Percentiles rank a stretch among this genome's conserved stretches.
Conservation (phyloP, 306 rosid genomes). For the Sesbania bispinosa region DNA sequence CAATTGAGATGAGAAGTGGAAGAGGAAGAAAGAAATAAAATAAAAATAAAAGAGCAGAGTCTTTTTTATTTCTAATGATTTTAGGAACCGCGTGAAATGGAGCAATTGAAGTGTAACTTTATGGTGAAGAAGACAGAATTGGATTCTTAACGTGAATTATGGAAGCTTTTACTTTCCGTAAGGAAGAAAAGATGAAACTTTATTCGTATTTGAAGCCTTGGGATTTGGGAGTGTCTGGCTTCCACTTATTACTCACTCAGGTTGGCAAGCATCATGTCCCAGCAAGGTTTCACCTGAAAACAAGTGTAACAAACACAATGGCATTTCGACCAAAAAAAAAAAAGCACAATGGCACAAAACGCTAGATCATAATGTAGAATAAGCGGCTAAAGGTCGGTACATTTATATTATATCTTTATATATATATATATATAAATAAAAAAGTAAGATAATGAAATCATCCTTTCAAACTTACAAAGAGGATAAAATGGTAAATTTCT, state of each 20-base stretch:
- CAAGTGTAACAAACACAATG: neutral
- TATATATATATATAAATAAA: too few species aligned
- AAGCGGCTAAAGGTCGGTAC: too few species aligned
- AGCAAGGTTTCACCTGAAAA: neutral
- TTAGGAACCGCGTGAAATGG: conserved; percentile 17
- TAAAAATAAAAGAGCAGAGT: neutral
- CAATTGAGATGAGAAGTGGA: neutral
- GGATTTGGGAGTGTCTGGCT: conserved; percentile 1
- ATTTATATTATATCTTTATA: too few species aligned
- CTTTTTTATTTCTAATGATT: conserved; percentile 16
- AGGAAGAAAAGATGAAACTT: conserved; percentile 18
- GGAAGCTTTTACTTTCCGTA: conserved; percentile 29
- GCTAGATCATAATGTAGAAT: too few species aligned
- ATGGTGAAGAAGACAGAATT: conserved; percentile 27
- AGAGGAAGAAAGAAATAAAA: neutral
- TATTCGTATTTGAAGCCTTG: conserved; percentile 24
- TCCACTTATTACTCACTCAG: neutral
- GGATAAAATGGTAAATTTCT: too few species aligned
- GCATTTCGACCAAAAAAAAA: too few species aligned
- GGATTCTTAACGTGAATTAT: conserved; percentile 55
- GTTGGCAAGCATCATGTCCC: conserved; percentile 6
- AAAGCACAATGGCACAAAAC: too few species aligned
- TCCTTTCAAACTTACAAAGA: too few species aligned
- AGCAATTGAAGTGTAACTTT: neutral
- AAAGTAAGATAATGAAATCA: too few species aligned